Conservation (phyloP, 129 eudicot species). For the Calendula officinalis region DNA sequence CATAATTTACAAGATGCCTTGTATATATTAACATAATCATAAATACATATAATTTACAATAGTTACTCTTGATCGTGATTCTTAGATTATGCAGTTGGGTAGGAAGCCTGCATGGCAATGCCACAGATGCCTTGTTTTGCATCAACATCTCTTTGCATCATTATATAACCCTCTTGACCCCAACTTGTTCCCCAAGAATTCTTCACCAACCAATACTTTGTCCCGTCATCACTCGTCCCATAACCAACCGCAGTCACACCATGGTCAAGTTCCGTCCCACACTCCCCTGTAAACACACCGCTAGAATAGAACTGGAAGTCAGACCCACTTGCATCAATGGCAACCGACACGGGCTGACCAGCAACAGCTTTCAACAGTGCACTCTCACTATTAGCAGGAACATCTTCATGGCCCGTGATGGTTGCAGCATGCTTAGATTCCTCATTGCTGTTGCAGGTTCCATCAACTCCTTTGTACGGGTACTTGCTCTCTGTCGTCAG, state of each 20-base stretch:
- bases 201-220: constrained; percentile 31
- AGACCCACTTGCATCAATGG: constrained; percentile 37
- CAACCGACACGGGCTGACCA: constrained; percentile 33
- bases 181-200: constrained; percentile 35
- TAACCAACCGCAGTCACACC: constrained; percentile 35
- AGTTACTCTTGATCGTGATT: neutral
- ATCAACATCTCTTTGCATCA: constrained; percentile 38
- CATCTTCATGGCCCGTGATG: constrained; percentile 32
- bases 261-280: constrained; percentile 32
- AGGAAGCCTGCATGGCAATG: constrained; percentile 39
- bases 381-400: constrained; percentile 35
- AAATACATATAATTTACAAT: constrained; percentile 6
- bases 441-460: constrained; percentile 24
- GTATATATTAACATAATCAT: neutral
- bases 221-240: constrained; percentile 30
- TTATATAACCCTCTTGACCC: constrained; percentile 51
- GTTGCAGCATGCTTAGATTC: constrained; percentile 25
- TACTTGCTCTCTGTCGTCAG: constrained; percentile 23
- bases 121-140: constrained; percentile 43
- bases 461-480: constrained; percentile 30
- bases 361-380: constrained; percentile 32
- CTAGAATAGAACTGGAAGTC: constrained; percentile 37
- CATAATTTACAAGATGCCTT: neutral
- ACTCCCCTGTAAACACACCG: constrained; percentile 33
- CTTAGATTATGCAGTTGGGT: constrained; percentile 29